Base-by-base conservation (phyloP, 441 rosid genomes). In the Isatis lusitanica region DNA sequence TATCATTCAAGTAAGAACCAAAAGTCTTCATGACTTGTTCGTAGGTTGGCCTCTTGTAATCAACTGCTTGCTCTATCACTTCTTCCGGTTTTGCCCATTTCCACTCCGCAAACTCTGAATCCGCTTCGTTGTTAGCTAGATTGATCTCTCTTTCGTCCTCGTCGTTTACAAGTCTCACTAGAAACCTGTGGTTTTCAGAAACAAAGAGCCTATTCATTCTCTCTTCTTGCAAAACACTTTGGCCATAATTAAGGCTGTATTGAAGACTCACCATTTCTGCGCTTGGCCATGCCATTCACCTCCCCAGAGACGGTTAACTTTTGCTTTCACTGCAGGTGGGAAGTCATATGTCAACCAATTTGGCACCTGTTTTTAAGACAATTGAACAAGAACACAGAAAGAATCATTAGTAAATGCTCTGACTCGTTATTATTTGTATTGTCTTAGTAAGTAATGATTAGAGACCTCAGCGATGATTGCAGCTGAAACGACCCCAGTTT, bases 201-300 rank as follows among this genome's bases (percentile, higher is more conserved):
- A 64, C 39, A 65, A 63, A 56, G 55, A 70, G 5, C 51, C 58
- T 59, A 21, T 40, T 55, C 43, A 39, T 40, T 59, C 44, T 30
- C 53, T 66, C 15, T 28, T 43, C 33, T 59, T 35, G 57, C 57
- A 48, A 47, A 47, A 64, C 39, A 33, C 53, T 15, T 11, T 35
- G 39, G 2, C 4, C 5, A 3, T 36, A 13, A 12, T 26, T 52
- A 52, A 52, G 17, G 7, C 8, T 0, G 63, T 51, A 40, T 18
- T 11, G 16, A 63, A 69, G 17, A 73, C 75, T 26, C 67, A 92
- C 98, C 98, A 94, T 79, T 94, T 94, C 63, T 92, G 95, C 1
- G 98, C 98, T 73, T 94, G 97, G 39, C 98, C 98, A 57, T 91
- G 98, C 98, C 98, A 94, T 86, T 94, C 94, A 62, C 98, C 98